Conservation (phyloP, 1,284 basidiomycete genomes). For the Cutaneotrichosporon dermatis region DNA sequence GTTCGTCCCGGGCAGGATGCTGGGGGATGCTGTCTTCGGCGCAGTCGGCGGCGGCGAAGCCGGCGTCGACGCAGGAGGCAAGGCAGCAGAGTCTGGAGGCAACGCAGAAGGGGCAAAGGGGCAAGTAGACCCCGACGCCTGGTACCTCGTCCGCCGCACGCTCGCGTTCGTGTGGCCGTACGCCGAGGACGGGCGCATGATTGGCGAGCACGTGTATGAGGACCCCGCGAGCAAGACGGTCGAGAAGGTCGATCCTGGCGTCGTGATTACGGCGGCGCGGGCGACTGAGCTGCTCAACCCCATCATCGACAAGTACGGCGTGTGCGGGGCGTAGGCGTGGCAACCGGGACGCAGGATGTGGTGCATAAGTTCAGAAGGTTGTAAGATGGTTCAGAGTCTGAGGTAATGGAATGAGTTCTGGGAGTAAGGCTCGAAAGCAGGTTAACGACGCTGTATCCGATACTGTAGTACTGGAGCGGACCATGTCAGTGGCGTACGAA, state of each 20-base stretch:
- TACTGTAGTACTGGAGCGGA: too few species aligned
- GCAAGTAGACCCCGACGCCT: background rate
- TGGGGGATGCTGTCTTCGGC: background rate
- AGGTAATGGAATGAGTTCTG: too few species aligned
- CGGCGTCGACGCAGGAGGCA: too few species aligned
- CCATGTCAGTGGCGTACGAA: too few species aligned
- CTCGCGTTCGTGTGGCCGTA: background rate
- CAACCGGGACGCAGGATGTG: background rate
- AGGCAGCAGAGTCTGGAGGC: too few species aligned
- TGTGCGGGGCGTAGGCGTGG: background rate
- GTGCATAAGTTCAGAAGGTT: too few species aligned
- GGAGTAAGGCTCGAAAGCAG: too few species aligned
- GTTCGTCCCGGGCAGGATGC: background rate
- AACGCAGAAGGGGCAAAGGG: background rate
- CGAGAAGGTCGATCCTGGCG: background rate
- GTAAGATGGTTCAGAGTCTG: too few species aligned
- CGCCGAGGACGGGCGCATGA: background rate
- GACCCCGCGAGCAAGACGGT: background rate
- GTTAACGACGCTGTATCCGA: too few species aligned
- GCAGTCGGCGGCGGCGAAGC: background rate
- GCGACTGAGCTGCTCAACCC: background rate
- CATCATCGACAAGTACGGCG: background rate
- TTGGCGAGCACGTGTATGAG: background rate
- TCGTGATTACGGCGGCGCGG: background rate
- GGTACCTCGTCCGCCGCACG: background rate